Evolutionary conservation across 805 yeast species (phyloP).

Genomic region (Lipomyces sp.): DNA sequence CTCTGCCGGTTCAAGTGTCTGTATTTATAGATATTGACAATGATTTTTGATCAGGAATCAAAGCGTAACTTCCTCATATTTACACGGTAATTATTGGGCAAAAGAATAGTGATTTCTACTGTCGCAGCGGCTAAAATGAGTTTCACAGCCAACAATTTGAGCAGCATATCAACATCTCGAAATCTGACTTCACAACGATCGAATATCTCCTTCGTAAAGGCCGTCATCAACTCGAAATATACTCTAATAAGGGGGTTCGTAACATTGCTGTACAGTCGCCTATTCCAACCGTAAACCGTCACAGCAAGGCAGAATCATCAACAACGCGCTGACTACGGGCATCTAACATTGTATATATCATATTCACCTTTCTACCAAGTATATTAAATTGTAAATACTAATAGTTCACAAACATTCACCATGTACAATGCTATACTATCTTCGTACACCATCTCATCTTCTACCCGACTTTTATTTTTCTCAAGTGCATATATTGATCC

Average conservation of each 20-base stretch:
- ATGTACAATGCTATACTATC: background rate
- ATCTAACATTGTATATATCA: background rate
- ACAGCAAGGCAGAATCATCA: background rate
- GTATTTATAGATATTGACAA: background rate
- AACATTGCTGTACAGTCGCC: constrained; percentile 53
- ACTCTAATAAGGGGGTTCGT: constrained; percentile 69
- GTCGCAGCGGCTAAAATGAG: background rate
- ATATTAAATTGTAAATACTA: background rate
- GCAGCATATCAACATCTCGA: constrained; percentile 60
- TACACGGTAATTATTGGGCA: constrained; percentile 46
- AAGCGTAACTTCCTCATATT: constrained; percentile 53
- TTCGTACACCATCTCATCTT: background rate
- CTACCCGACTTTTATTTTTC: background rate
- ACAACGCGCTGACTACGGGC: background rate
- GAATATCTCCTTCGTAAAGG: constrained; percentile 86
- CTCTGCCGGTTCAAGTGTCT: background rate
- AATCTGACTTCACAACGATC: constrained; percentile 81
- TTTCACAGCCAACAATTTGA: constrained; percentile 57
- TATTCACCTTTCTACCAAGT: background rate
- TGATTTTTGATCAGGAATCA: constrained; percentile 41
- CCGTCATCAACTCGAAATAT: constrained; percentile 69
- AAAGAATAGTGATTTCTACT: no score
- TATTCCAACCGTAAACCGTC: background rate
- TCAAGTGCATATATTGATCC: no score
- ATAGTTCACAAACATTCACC: background rate